Base-by-base conservation (phyloP, 2,329 filamentous ascomycete species). In the Capronia coronata region DNA sequence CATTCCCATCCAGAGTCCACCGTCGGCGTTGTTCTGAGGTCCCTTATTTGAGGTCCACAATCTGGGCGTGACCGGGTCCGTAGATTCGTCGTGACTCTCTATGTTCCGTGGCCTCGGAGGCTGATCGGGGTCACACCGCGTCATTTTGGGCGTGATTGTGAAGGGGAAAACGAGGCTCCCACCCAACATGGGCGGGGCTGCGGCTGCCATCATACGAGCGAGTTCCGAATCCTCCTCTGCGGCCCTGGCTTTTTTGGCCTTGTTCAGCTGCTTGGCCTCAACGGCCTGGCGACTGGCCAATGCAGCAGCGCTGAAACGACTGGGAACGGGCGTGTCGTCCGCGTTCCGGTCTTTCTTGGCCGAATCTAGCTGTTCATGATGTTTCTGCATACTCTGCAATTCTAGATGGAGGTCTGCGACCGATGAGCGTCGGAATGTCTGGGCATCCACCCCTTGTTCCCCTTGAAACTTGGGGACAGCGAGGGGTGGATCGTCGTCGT, bases 181-280 rank as follows among this genome's bases (percentile, higher is more conserved):
- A 48, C 91, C 91, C 9, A 95, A 79, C 89, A 97, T 94, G 8
- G 91, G 91, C 34, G 91, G 91, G 35, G 75, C 77, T 21, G 76
- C 76, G 37, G 73, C 72, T 52, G 81, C 82, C 18, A 75, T 75
- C 71, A 80, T 77, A 21, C 74, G 72, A 53, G 75, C 70, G 32
- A 79, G 59, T 41, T 60, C 61, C 11, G 58, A 51, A n/a, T 62
- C 61, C 49, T 62, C 59, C 11, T 61, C 54, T 7, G 43, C 54
- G 23, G 46, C 54, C 32, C 51, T 43, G 6, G 43, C 39, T 16
- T 59, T 56, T 41, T 57, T 55, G 25, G 30, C 32, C 34, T 56
- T 53, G 25, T 56, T 54, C 9, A 46, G 7, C 7, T 39, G 41
- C 25, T 59, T 53, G 9, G 48, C 35, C 14, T 59, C 56, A 30